A percentile compares a stretch with the other conserved stretches of the same genome.
Conservation (phyloP, 2,329 filamentous ascomycete species). For the Aureobasidium pullulans region DNA sequence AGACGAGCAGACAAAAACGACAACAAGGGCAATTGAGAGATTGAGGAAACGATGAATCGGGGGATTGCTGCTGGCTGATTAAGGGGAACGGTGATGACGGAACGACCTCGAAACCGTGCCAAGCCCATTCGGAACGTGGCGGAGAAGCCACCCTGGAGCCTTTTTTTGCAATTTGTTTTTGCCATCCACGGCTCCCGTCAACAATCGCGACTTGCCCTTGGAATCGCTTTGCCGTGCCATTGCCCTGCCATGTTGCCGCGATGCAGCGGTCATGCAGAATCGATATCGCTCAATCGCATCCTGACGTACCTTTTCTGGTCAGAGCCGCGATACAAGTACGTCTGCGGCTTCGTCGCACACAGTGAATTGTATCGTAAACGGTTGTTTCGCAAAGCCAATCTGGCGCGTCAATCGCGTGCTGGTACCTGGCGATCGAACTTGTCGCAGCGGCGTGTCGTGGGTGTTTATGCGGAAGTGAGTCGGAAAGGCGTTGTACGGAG, state of each 20-base stretch:
- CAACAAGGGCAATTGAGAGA: not conserved
- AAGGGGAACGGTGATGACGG: constrained; percentile 10
- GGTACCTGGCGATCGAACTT: not conserved
- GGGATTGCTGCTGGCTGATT: constrained; percentile 3
- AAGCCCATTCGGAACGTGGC: not conserved
- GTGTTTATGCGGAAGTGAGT: not conserved
- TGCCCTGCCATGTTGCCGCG: not conserved
- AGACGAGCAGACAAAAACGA: not conserved
- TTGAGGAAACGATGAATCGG: not conserved
- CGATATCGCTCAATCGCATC: not conserved
- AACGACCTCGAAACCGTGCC: not conserved
- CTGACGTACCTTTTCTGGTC: not conserved
- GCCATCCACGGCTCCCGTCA: not conserved
- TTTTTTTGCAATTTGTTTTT: constrained; percentile 6
- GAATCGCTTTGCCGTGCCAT: not conserved
- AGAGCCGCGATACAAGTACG: constrained; percentile 1
- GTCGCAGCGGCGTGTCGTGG: not conserved
- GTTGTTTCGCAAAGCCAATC: constrained; percentile 9
- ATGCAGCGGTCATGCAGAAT: constrained; percentile 7
- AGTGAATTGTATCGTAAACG: constrained; percentile 1
- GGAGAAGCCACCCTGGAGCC: not conserved
- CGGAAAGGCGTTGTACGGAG: not conserved
- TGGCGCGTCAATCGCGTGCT: constrained; percentile 7
- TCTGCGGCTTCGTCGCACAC: not conserved
- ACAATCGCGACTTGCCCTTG: not conserved